Base-by-base conservation (phyloP, 768 basidiomycete genomes). In the Mycena venus region DNA sequence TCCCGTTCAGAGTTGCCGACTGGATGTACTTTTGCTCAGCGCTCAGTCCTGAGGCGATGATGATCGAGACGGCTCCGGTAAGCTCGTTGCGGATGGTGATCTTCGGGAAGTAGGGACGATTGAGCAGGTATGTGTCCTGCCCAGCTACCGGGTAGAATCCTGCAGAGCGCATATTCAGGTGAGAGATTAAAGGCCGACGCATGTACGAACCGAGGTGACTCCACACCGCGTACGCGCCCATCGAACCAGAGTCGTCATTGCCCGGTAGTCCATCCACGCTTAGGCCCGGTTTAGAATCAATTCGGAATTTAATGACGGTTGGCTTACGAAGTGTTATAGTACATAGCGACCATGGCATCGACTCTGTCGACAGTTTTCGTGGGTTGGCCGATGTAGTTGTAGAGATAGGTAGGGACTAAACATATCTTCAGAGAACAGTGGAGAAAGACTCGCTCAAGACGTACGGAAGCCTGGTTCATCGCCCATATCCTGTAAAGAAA, bases 351-450 rank as follows among this genome's bases (percentile, higher is more conserved):
- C 23, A 23, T 73, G 14, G 67, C 62, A 38, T 76, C 75, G 27
- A 76, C 75, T 34, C 71, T 63, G 51, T 76, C 75, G 29, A 76
- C 75, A 2, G 75, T 76, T 40, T 76, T 76, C 51, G n/a, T 32
- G 15, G 75, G 75, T 25, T 76, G 55, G 15, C 75, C 75, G 49
- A 73, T 59, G n/a, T 76, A 76, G 67, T 76, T 76, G 75, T 76
- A 76, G 10, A 76, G 63, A 58, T 76, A 76, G 14, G 75, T 76
- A 2, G 75, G 75, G 15, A 76, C 75, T 76, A 23, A 61, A 14
- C 27, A 23, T 44, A 9, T 12, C 14, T 25, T 60, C 44, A 62
- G 34, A 10, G 21, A 40, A 25, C 15, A 27, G 53, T n/a, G 10
- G 10, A 31, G 21, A 64, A 40, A 44, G 8, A 51, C 6, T 1